Evolutionary conservation across 345 rosid species (phyloP).

Genomic region (Isatis tinctoria): DNA sequence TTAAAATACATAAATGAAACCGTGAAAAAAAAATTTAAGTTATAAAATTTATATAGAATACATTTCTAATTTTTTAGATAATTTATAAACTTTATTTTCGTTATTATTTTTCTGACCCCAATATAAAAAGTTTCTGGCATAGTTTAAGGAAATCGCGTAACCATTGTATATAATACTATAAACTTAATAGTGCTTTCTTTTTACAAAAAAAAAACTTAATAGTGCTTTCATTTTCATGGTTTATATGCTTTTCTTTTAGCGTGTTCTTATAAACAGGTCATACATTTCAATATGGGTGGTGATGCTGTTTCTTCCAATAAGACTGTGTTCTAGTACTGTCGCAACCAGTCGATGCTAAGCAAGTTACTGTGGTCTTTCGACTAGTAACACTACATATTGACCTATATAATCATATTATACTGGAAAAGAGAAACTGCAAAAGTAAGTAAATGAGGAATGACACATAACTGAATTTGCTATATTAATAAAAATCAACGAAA

Average conservation of each 20-base stretch:
- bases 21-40: too few species aligned
- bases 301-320: neutral
- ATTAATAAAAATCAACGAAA: neutral
- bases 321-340: neutral
- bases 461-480: neutral
- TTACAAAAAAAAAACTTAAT: neutral
- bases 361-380: too few species aligned
- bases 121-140: too few species aligned
- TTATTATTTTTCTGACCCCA: too few species aligned
- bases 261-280: neutral
- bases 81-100: too few species aligned
- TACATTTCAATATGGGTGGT: neutral
- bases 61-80: too few species aligned
- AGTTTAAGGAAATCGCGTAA: neutral
- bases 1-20: too few species aligned
- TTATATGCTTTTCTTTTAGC: neutral
- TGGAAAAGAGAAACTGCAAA: neutral
- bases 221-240: neutral
- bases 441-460: neutral
- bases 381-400: too few species aligned
- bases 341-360: too few species aligned
- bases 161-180: neutral
- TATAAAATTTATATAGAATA: too few species aligned
- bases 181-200: neutral
- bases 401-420: too few species aligned